These are phyloP conservation scores for Debaryomyces coudertii DNA, from an alignment of 1,139 yeast genomes.

Conservation along the genomic window DNA sequence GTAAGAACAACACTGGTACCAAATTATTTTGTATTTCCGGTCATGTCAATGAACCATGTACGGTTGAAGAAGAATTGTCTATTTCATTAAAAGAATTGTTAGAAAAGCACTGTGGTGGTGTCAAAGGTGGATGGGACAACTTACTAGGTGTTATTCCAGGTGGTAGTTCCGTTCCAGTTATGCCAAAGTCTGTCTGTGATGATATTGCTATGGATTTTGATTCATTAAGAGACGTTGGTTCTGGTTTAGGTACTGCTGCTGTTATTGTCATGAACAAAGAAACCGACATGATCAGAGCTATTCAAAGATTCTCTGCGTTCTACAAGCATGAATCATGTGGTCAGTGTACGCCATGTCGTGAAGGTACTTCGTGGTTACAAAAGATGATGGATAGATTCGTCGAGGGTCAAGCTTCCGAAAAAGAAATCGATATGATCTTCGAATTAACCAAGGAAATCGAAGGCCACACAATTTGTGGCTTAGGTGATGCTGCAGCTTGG, in stretches of 20 bases:
- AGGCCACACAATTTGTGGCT: conserved; percentile 89
- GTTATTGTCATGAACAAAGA: conserved; percentile 87
- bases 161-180: conserved; percentile 82
- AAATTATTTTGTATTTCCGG: conserved; percentile 86
- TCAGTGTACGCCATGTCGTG: conserved; percentile 94
- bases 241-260: conserved; percentile 91
- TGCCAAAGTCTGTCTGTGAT: conserved; percentile 68
- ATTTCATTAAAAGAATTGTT: conserved; percentile 78
- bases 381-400: conserved; percentile 83
- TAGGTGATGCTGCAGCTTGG: conserved; percentile 95
- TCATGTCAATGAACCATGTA: conserved; percentile 88
- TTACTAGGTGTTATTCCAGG: conserved; percentile 85
- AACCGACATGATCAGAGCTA: conserved; percentile 81
- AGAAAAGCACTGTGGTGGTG: conserved; percentile 89
- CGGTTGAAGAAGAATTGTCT: conserved; percentile 92
- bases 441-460: conserved; percentile 85
- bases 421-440: conserved; percentile 79
- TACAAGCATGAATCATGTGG: conserved; percentile 93
- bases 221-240: conserved; percentile 79
- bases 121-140: conserved; percentile 91
- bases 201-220: conserved; percentile 82
- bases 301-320: conserved; percentile 79
- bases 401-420: conserved; percentile 74
- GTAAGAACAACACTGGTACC: conserved; percentile 82
- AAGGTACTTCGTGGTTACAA: conserved; percentile 85